Percentiles rank a stretch among this genome's conserved stretches.
phyloP scores from a whole-genome alignment of 2,329 filamentous ascomycete species.

The Aspergillus sp. region DNA sequence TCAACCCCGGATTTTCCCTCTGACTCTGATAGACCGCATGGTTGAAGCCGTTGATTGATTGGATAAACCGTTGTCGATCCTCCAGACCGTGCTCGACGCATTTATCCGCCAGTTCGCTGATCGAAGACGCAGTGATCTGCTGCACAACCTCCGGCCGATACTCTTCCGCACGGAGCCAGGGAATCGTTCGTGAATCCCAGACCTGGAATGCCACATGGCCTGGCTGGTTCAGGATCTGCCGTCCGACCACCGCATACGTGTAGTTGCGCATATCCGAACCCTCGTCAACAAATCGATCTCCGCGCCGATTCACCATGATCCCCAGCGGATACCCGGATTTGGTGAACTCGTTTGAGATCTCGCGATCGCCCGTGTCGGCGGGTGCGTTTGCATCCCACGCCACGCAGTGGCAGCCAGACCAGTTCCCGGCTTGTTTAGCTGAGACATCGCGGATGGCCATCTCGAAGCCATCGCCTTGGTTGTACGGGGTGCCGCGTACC shows the following conservation, averaged over 20 bases:
- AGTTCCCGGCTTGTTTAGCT: constrained; percentile 54
- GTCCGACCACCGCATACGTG: constrained; percentile 63
- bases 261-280: constrained; percentile 62
- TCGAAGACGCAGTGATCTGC: constrained; percentile 45
- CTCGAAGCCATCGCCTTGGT: constrained; percentile 55
- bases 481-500: constrained; percentile 61
- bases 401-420: constrained; percentile 61
- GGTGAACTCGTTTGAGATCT: constrained; percentile 62
- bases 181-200: constrained; percentile 52
- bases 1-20: constrained; percentile 39
- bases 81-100: constrained; percentile 45
- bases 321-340: constrained; percentile 66
- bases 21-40: constrained; percentile 48
- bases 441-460: constrained; percentile 48
- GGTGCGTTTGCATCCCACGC: constrained; percentile 62
- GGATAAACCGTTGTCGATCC: constrained; percentile 43
- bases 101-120: constrained; percentile 54
- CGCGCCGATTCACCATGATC: constrained; percentile 58
- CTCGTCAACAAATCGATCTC: constrained; percentile 62
- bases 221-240: constrained; percentile 57
- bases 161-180: constrained; percentile 57
- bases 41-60: constrained; percentile 55
- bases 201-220: constrained; percentile 59
- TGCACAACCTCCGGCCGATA: constrained; percentile 56
- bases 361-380: constrained; percentile 50